Evolutionary conservation across 2,329 filamentous ascomycete species (phyloP), one percentile per base, ranked within the genome.

Genomic region (Aureobasidium pullulans): DNA sequence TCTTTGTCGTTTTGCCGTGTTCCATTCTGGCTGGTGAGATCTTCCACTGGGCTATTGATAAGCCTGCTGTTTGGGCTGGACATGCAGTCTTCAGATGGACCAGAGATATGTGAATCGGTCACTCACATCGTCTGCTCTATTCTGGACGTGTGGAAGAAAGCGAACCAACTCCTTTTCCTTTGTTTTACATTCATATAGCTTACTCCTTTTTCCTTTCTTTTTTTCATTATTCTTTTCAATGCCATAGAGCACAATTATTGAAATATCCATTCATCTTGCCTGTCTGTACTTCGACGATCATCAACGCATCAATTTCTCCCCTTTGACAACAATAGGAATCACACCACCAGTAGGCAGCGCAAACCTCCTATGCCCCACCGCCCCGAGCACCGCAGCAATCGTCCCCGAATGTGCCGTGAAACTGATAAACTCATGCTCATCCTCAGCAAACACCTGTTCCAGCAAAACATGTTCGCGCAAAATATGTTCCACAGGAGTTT

Each of bases 371-470:
- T 82, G 79, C 0, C 75, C 76, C 9, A 68, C 36, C 3, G 72
- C 69, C 61, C 75, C 68, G 62, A 85, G 66, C 28, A 84, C 70
- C 64, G 79, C 80, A 4, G 74, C 77, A 62, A 85, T 84, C 5
- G 80, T 79, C 0, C 82, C 82, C 1, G 81, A 84, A 68, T 86
- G 84, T 42, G 77, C 77, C 1, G 82, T 84, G 42, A 85, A 69
- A 3, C 78, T 81, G 10, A 85, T 67, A 52, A 79, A 79, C 0
- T 73, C 75, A 62, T 70, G 77, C 8, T 68, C 65, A 60, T 83
- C 80, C 23, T 70, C 68, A 0, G 65, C 65, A 60, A 84, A 83
- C 15, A 86, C 72, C 60, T 84, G 79, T 60, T 80, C 75, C 28
- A 86, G 69, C 1, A 83, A 69, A 9, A 28, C 43, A 28, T 59